phyloP scores from a whole-genome alignment of 345 rosid genomes.

The Melaleuca alternifolia region DNA sequence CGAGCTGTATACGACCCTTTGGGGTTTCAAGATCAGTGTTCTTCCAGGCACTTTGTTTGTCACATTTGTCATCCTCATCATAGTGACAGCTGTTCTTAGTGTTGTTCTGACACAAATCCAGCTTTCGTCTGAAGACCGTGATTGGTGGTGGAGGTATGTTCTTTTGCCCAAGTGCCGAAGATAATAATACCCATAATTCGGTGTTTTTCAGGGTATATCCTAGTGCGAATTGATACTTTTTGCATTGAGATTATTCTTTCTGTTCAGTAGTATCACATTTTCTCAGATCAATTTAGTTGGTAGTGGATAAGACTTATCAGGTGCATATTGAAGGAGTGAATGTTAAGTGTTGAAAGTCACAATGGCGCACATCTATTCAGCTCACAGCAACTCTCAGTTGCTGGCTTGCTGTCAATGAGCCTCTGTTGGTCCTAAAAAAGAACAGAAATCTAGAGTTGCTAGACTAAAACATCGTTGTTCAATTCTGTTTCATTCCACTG shows the following conservation, averaged over 20 bases:
- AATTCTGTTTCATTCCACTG: background rate
- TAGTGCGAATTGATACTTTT: background rate
- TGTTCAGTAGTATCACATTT: background rate
- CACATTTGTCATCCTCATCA: slow-evolving; percentile 41
- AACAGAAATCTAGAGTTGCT: background rate
- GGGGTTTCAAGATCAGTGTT: slow-evolving; percentile 69
- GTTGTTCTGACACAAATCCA: slow-evolving; percentile 72
- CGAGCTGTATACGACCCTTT: slow-evolving; percentile 52
- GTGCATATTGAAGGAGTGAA: background rate
- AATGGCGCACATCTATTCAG: background rate
- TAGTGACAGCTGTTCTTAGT: slow-evolving; percentile 48
- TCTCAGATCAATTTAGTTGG: background rate
- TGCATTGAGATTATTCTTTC: background rate
- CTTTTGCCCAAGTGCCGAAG: background rate
- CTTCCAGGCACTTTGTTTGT: slow-evolving; percentile 49
- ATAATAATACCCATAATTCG: background rate
- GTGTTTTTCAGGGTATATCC: background rate
- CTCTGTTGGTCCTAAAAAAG: background rate
- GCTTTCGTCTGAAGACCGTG: slow-evolving; percentile 71
- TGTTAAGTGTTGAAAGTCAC: background rate
- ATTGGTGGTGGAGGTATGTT: slow-evolving; percentile 97
- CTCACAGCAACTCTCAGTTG: background rate
- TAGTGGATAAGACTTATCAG: background rate
- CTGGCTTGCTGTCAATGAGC: background rate
- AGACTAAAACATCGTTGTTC: background rate